These are phyloP conservation scores for Cercophora samala DNA, from an alignment of 495 filamentous ascomycete species.

Conservation along the genomic window DNA sequence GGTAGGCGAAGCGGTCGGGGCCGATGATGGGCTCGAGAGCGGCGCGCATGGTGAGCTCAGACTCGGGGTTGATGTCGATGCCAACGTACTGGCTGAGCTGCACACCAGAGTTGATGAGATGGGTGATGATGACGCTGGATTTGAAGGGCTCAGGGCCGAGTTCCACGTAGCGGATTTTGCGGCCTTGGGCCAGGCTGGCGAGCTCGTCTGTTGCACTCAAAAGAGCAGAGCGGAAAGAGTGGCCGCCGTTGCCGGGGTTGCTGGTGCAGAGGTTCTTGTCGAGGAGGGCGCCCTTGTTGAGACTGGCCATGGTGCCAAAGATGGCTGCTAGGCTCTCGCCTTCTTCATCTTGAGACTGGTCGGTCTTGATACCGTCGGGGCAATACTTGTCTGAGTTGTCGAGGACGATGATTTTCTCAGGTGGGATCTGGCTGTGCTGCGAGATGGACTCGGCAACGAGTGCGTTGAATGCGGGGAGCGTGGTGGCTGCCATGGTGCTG, in stretches of 20 bases:
- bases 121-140: conserved; percentile 1
- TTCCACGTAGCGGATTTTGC: not conserved
- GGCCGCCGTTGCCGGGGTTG: not conserved
- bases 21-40: conserved; percentile 1
- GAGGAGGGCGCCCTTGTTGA: not conserved
- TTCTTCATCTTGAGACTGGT: not conserved
- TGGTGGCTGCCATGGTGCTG: not conserved
- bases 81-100: not conserved
- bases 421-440: not conserved
- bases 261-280: conserved; percentile 1
- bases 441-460: conserved; percentile 4
- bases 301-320: conserved; percentile 3
- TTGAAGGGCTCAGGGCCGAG: not conserved
- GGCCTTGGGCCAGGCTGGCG: not conserved
- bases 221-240: not conserved
- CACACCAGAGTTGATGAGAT: not conserved
- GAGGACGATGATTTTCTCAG: conserved; percentile 3
- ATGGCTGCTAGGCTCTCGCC: not conserved
- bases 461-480: not conserved
- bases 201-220: conserved; percentile 2
- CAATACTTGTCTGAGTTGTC: conserved; percentile 5
- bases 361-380: conserved; percentile 1
- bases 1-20: not conserved
- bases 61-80: conserved; percentile 7
- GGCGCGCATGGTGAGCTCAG: conserved; percentile 1